Evolutionary conservation across 495 filamentous ascomycete genomes (phyloP), one percentile per base, ranked within the genome.

Genomic region (Aspergillus cavernicola): DNA sequence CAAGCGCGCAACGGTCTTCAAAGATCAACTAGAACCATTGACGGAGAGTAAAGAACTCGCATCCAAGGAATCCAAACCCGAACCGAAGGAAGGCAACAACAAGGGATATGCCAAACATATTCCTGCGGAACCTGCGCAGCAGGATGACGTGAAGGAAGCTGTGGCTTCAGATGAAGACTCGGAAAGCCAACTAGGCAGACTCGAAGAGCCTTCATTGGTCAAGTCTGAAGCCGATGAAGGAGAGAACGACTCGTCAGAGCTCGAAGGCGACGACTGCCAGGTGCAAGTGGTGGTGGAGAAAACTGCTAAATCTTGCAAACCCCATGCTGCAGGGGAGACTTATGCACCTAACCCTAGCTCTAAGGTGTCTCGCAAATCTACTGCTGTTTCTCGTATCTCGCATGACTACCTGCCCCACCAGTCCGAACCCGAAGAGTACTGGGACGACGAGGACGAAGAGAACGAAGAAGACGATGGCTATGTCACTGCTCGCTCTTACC

Each of bases 381-480:
- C 57, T 13, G 38, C 56, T 26, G 50, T 15, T 23, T 33, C 49
- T 10, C 59, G 53, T 53, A 50, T 38, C 10, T 56, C 33, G 53
- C 62, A 53, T 28, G 62, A 64, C 15, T 55, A 56, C 19, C 12
- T 56, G 13, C 55, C 61, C 6, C 56, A 66, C 6, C 62, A 67
- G 35, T 74, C 78, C 1, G 87, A 89, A 50, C 70, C 79, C 3
- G 87, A 89, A 59, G 84, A 89, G 58, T 89, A 83, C 62, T 88
- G 83, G 81, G 86, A 88, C 19, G 84, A 89, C 24, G 85, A 86
- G 13, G 86, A 91, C 6, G 85, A 88, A 29, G 86, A 88, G 50
- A 84, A 85, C 58, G 88, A 87, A 51, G 86, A 89, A n/a, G 88
- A 90, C 9, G 86, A 90, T 62, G 89, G 85, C 3, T 92, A 89